A percentile compares a stretch with the other conserved stretches of the same genome.
Evolutionary conservation across 176 grass and related monocot genomes (phyloP).

Genomic region (Aegilops sharonensis): DNA sequence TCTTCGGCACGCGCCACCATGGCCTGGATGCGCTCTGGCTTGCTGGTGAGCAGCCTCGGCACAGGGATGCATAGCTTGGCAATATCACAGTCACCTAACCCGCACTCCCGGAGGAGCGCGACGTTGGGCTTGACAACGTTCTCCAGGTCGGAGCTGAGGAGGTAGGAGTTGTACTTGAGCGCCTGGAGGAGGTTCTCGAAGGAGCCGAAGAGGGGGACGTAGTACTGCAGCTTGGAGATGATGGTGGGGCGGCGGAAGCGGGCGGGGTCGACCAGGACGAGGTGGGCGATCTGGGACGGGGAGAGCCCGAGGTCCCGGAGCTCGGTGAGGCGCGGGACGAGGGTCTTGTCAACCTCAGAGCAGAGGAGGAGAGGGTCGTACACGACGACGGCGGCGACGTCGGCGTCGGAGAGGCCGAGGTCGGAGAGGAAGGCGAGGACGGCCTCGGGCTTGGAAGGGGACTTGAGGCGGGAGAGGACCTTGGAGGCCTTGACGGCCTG

Average conservation of each 20-base stretch:
- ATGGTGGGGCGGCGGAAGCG: slow-evolving; percentile 48
- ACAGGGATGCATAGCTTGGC: slow-evolving; percentile 27
- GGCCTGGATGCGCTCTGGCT: slow-evolving; percentile 16
- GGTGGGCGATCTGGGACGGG: slow-evolving; percentile 38
- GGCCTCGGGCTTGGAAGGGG: slow-evolving; percentile 47
- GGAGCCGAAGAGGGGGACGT: slow-evolving; percentile 38
- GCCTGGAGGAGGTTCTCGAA: slow-evolving; percentile 40
- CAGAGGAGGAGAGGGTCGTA: slow-evolving; percentile 46
- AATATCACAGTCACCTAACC: slow-evolving; percentile 45
- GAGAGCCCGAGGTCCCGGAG: slow-evolving; percentile 47
- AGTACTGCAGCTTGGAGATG: slow-evolving; percentile 50
- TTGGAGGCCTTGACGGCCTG: slow-evolving; percentile 38
- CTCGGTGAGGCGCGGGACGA: slow-evolving; percentile 39
- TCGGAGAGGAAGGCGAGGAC: slow-evolving; percentile 48
- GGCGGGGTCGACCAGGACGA: slow-evolving; percentile 48
- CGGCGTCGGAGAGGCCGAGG: slow-evolving; percentile 43
- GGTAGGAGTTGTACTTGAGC: slow-evolving; percentile 38
- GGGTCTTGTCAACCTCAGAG: slow-evolving; percentile 56
- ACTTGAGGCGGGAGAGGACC: slow-evolving; percentile 49
- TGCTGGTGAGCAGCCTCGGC: slow-evolving; percentile 41
- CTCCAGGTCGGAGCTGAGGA: slow-evolving; percentile 52
- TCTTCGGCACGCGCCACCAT: slow-evolving; percentile 25
- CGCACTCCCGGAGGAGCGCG: slow-evolving; percentile 42
- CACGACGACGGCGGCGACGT: slow-evolving; percentile 40
- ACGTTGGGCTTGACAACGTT: slow-evolving; percentile 53